phyloP scores from a whole-genome alignment of 257 asterid genomes.

The Salvia rosmarinus region DNA sequence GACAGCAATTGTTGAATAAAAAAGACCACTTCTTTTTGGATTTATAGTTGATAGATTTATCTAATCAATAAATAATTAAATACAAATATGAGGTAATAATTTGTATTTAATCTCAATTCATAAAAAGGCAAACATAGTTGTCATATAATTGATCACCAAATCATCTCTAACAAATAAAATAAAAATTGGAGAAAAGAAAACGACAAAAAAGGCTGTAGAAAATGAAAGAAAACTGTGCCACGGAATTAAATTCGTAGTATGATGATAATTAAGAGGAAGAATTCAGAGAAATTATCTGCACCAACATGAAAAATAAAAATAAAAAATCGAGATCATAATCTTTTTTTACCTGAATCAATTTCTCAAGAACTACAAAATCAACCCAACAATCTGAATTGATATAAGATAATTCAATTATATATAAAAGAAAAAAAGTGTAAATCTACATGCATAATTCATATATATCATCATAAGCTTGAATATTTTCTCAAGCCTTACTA shows the following conservation, averaged over 20 bases:
- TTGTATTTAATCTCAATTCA: background rate
- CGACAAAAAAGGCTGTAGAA: background rate
- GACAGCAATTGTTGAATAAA: background rate
- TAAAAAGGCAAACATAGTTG: background rate
- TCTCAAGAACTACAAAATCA: conserved; percentile 4
- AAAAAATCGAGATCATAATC: conserved; percentile 28
- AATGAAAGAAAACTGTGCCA: background rate
- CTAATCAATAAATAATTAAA: background rate
- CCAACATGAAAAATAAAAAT: background rate
- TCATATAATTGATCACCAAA: background rate
- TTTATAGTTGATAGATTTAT: background rate
- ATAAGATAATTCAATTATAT: background rate
- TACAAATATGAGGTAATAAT: background rate
- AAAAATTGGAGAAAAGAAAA: background rate
- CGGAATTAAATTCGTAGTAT: background rate
- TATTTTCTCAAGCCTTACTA: conserved; percentile 22
- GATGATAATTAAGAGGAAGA: background rate
- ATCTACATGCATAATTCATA: conserved; percentile 34
- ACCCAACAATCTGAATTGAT: conserved; percentile 26
- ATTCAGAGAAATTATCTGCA: background rate
- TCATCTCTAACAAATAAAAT: background rate
- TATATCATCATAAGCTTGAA: conserved; percentile 28
- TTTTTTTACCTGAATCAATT: background rate
- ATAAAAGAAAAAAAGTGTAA: conserved; percentile 2
- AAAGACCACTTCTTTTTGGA: background rate